Base-by-base conservation (phyloP, 352 stramenopile genomes). In the Globisporangium yorkense region DNA sequence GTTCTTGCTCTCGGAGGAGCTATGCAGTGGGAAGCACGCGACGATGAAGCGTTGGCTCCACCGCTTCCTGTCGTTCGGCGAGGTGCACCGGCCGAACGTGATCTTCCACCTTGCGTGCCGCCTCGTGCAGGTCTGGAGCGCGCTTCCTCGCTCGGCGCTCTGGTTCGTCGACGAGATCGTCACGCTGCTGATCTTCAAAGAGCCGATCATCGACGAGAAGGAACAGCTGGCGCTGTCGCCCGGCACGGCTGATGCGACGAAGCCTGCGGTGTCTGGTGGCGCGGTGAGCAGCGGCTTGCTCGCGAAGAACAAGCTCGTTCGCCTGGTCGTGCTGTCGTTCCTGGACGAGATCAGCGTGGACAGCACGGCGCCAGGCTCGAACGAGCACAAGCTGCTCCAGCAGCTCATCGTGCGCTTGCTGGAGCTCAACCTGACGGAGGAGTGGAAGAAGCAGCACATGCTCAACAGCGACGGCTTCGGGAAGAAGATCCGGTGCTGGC, bases 381-480 rank as follows among this genome's bases (percentile, higher is more conserved):
- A 35, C 18, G 56, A 67, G 0, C 64, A 73, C 20, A 31, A 61
- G 21, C 66, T 87, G 5, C 66, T 87, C 57, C 49, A 77, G 29
- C 45, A 54, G 2, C 52, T 89, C 5, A 53, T 86, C n/a, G 31
- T 57, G 29, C 57, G 44, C 18, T 57, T 91, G 18, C 46, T 94
- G 10, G 53, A 62, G 46, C 69, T 83, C n/a, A 84, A 89, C 27
- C 63, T 77, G 45, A 75, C 63, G 5, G 71, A 74, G 3, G 84
- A 92, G 21, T 84, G 70, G 70, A 62, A 77, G n/a, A 88, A 84
- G 68, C 81, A 87, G 57, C 80, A 92, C 56, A 94, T 94, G 84
- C 64, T 92, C 40, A 87, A 92, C 68, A 92, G 80, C 54, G 78
- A 92, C 45, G 79, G 75, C 18, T 94, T 92, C 65, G 84, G 84